These are phyloP conservation scores for Globisporangium spiculum DNA, from an alignment of 352 stramenopile species.

Conservation along the genomic window DNA sequence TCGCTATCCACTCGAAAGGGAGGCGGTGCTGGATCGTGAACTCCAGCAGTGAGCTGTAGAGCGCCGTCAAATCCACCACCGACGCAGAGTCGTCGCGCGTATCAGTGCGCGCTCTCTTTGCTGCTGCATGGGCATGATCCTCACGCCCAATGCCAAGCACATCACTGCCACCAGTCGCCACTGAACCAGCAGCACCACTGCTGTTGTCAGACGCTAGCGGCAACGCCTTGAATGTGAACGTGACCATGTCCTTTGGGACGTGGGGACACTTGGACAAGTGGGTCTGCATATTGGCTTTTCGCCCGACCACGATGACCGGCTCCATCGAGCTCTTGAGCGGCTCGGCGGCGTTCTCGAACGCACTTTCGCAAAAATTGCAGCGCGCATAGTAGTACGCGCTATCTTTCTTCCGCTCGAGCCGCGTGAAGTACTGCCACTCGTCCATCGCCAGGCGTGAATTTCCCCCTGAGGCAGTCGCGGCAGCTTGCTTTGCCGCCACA, in stretches of 20 bases:
- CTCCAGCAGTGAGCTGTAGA: slow-evolving; percentile 44
- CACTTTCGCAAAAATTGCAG: slow-evolving; percentile 81
- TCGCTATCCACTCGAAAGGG: slow-evolving; percentile 68
- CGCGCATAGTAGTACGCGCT: slow-evolving; percentile 74
- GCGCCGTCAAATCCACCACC: slow-evolving; percentile 14
- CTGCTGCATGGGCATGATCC: slow-evolving; percentile 4
- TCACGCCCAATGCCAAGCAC: slow-evolving; percentile 13
- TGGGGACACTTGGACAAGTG: slow-evolving; percentile 76
- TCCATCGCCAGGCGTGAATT: slow-evolving; percentile 49
- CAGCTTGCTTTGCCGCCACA: neutral
- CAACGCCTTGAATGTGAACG: slow-evolving; percentile 18
- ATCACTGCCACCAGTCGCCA: slow-evolving; percentile 7
- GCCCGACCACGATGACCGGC: slow-evolving; percentile 60
- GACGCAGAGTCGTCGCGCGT: neutral
- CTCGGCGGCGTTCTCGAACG: slow-evolving; percentile 46
- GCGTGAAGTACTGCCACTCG: slow-evolving; percentile 80
- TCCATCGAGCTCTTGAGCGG: slow-evolving; percentile 47
- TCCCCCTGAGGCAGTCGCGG: neutral
- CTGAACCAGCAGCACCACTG: neutral
- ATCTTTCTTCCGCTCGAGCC: slow-evolving; percentile 68
- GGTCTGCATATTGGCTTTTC: slow-evolving; percentile 85
- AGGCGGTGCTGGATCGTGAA: slow-evolving; percentile 61
- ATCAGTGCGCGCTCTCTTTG: slow-evolving; percentile 22
- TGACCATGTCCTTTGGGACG: slow-evolving; percentile 46
- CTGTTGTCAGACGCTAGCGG: slow-evolving; percentile 9